Evolutionary conservation across 2,329 filamentous ascomycete genomes (phyloP).

Genomic region (Chrysosporium keratinophilum): DNA sequence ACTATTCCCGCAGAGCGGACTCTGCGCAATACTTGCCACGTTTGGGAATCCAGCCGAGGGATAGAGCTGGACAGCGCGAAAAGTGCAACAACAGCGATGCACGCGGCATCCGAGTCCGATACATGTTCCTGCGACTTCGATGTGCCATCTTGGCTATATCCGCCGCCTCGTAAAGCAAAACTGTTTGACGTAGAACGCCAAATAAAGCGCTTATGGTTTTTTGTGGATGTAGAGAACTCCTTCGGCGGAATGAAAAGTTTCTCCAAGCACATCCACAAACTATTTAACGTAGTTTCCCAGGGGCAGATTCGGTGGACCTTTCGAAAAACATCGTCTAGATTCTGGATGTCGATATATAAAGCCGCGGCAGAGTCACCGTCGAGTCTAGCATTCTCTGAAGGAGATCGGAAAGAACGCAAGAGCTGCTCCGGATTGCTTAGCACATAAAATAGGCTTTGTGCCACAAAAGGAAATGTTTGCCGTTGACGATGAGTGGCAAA

Average conservation of each 20-base stretch:
- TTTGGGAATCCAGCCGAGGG: slow-evolving; percentile 27
- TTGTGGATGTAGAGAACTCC: slow-evolving; percentile 23
- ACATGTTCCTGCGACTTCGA: slow-evolving; percentile 23
- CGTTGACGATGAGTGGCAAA: slow-evolving; percentile 31
- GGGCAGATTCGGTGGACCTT: slow-evolving; percentile 31
- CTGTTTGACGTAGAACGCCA: slow-evolving; percentile 22
- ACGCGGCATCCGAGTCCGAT: slow-evolving; percentile 31
- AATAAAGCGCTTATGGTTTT: slow-evolving; percentile 16
- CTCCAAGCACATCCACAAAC: slow-evolving; percentile 34
- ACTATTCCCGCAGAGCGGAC: slow-evolving; percentile 34
- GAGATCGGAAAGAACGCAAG: slow-evolving; percentile 31
- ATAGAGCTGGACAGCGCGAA: slow-evolving; percentile 32
- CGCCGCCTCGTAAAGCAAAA: slow-evolving; percentile 2
- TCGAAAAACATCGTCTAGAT: slow-evolving; percentile 27
- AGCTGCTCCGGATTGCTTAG: slow-evolving; percentile 34
- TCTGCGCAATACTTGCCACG: slow-evolving; percentile 34
- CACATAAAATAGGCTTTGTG: slow-evolving; percentile 38
- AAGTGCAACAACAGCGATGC: slow-evolving; percentile 30
- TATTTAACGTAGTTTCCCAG: slow-evolving; percentile 34
- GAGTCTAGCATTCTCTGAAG: slow-evolving; percentile 6
- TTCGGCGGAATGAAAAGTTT: slow-evolving; percentile 32
- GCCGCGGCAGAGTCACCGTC: slow-evolving; percentile 8
- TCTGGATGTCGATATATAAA: slow-evolving; percentile 21
- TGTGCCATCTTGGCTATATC: neutral
- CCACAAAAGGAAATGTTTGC: slow-evolving; percentile 32